A percentile compares a stretch with the other conserved stretches of the same genome.
These are phyloP conservation scores for Gnomoniopsis smithogilvyi DNA, from an alignment of 2,329 filamentous ascomycete genomes.

Conservation along the genomic window DNA sequence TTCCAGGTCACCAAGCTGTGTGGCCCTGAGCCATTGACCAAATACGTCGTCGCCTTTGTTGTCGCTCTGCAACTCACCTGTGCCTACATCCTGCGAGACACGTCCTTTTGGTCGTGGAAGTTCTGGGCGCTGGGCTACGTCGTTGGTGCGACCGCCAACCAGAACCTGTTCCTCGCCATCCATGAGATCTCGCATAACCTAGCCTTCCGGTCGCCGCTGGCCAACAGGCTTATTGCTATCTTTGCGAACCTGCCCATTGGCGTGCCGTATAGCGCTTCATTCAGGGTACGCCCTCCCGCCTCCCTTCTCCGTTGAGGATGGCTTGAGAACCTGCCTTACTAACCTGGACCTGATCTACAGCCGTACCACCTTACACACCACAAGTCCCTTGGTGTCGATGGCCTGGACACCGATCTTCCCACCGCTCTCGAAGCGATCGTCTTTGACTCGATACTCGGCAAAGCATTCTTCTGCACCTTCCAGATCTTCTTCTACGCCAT, in stretches of 20 bases:
- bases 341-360: slow-evolving; percentile 32
- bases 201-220: slow-evolving; percentile 76
- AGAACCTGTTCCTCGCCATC: slow-evolving; percentile 97
- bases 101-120: slow-evolving; percentile 74
- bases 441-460: slow-evolving; percentile 91
- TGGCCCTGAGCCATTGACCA: slow-evolving; percentile 91
- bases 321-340: too few relatives aligned
- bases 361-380: slow-evolving; percentile 98
- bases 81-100: slow-evolving; percentile 74
- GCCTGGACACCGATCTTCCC: slow-evolving; percentile 92
- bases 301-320: neutral
- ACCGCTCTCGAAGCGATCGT: slow-evolving; percentile 88
- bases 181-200: slow-evolving; percentile 99
- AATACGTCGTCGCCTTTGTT: slow-evolving; percentile 83
- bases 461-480: slow-evolving; percentile 98
- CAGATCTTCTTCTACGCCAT: slow-evolving; percentile 99
- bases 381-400: slow-evolving; percentile 95
- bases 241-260: slow-evolving; percentile 95
- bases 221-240: slow-evolving; percentile 84
- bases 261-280: slow-evolving; percentile 92
- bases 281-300: slow-evolving; percentile 63
- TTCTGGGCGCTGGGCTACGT: slow-evolving; percentile 89
- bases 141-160: slow-evolving; percentile 91
- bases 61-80: slow-evolving; percentile 77
- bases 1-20: slow-evolving; percentile 89